Percentiles rank a stretch among this genome's conserved stretches.
Evolutionary conservation across 345 rosid genomes (phyloP).

Genomic region (Gossypium turneri): DNA sequence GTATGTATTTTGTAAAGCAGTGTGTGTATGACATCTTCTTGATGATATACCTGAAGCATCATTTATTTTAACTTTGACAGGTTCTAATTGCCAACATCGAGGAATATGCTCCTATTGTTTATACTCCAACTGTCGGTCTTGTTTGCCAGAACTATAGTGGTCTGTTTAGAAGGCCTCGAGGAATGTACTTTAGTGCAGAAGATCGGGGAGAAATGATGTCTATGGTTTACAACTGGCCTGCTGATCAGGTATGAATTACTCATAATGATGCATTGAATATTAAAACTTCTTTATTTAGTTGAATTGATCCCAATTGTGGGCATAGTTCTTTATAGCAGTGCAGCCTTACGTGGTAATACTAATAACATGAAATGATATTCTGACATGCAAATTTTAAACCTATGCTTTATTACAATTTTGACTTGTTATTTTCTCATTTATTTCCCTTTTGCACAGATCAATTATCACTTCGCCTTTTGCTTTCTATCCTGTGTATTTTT

Average conservation of each 20-base stretch:
- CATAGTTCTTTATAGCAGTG: slow-evolving; percentile 1
- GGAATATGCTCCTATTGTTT: slow-evolving; percentile 97
- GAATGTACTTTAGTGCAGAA: slow-evolving; percentile 92
- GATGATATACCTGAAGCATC: neutral
- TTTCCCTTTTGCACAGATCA: neutral
- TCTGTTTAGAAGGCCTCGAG: slow-evolving; percentile 94
- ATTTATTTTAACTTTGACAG: slow-evolving; percentile 35
- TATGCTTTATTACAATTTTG: neutral
- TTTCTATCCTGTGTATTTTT: neutral
- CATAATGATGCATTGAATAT: slow-evolving; percentile 16
- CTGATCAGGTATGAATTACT: slow-evolving; percentile 68
- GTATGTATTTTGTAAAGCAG: neutral
- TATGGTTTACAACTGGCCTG: slow-evolving; percentile 98
- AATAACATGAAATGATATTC: neutral
- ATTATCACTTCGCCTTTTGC: neutral
- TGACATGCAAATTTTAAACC: neutral
- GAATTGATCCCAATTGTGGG: slow-evolving; percentile 1
- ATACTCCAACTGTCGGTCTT: slow-evolving; percentile 95
- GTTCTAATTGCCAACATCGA: slow-evolving; percentile 83
- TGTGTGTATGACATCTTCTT: neutral
- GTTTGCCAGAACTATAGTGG: slow-evolving; percentile 97
- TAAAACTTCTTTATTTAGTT: slow-evolving; percentile 9
- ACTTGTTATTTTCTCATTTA: neutral
- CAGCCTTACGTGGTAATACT: neutral
- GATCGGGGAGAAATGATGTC: slow-evolving; percentile 99